Percentiles rank a stretch among this genome's conserved stretches.
These are phyloP conservation scores for Mortierella sp. DNA, from an alignment of 371 early-diverging fungal species.

Conservation along the genomic window DNA sequence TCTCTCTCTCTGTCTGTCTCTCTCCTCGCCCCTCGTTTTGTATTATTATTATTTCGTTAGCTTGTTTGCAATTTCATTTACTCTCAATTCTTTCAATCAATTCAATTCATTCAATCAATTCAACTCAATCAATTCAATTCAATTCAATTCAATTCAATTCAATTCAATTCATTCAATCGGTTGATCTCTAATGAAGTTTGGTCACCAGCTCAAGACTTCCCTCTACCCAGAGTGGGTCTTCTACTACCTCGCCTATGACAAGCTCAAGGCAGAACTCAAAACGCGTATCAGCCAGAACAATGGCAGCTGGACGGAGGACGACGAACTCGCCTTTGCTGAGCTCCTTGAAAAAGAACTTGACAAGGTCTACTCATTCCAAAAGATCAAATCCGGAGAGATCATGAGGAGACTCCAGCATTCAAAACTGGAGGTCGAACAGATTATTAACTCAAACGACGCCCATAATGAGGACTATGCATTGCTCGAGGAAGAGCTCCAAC, in stretches of 20 bases:
- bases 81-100: background rate
- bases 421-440: constrained; percentile 71
- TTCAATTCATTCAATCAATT: background rate
- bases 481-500: constrained; percentile 84
- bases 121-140: background rate
- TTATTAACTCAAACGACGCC: constrained; percentile 59
- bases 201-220: constrained; percentile 84
- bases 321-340: constrained; percentile 91
- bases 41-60: background rate
- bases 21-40: background rate
- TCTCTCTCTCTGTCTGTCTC: background rate
- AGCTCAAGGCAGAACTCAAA: constrained; percentile 88
- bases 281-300: constrained; percentile 55
- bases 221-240: constrained; percentile 91
- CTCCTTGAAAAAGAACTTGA: constrained; percentile 91
- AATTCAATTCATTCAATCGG: constrained; percentile 7
- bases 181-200: constrained; percentile 89
- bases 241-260: constrained; percentile 94
- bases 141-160: background rate
- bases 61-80: background rate
- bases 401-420: constrained; percentile 82
- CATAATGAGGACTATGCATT: constrained; percentile 71
- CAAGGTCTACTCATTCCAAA: constrained; percentile 93
- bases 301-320: constrained; percentile 74
- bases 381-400: constrained; percentile 91